These are phyloP conservation scores for Amaranthus tricolor DNA, from an alignment of 179 eudicot genomes.

Conservation along the genomic window DNA sequence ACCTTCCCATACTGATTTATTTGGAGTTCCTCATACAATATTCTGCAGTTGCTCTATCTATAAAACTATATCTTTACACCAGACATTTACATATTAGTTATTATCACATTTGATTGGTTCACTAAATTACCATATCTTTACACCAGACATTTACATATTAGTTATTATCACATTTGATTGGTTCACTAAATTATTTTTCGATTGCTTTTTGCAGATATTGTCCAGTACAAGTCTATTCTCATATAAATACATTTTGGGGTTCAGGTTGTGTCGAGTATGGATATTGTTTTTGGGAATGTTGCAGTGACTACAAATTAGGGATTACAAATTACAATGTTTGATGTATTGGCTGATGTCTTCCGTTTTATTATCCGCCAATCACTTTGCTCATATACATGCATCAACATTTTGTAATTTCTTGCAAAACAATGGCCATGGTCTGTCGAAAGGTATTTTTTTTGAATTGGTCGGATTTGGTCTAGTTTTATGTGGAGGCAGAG, in stretches of 20 bases:
- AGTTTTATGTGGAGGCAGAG: not conserved
- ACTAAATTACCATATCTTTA: not conserved
- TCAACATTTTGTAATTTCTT: not conserved
- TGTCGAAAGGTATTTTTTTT: constrained; percentile 12
- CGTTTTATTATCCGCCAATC: not conserved
- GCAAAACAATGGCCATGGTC: constrained; percentile 4
- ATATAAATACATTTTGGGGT: constrained; percentile 20
- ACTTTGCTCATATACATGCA: not conserved
- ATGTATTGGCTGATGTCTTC: constrained; percentile 17
- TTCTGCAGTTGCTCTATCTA: too few species aligned
- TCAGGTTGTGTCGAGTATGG: constrained; percentile 1
- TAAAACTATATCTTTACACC: too few species aligned
- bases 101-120: too few species aligned
- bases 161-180: not conserved
- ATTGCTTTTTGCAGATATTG: constrained; percentile 12
- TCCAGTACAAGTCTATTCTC: constrained; percentile 5
- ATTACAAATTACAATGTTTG: not conserved
- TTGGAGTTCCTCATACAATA: not conserved
- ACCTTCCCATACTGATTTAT: constrained; percentile 13
- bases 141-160: not conserved
- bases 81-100: too few species aligned
- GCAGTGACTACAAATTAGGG: not conserved
- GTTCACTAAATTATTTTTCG: not conserved
- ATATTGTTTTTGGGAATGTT: constrained; percentile 13
- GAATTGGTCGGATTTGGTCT: not conserved